phyloP scores from a whole-genome alignment of 306 rosid species.

The Vigna mungo region DNA sequence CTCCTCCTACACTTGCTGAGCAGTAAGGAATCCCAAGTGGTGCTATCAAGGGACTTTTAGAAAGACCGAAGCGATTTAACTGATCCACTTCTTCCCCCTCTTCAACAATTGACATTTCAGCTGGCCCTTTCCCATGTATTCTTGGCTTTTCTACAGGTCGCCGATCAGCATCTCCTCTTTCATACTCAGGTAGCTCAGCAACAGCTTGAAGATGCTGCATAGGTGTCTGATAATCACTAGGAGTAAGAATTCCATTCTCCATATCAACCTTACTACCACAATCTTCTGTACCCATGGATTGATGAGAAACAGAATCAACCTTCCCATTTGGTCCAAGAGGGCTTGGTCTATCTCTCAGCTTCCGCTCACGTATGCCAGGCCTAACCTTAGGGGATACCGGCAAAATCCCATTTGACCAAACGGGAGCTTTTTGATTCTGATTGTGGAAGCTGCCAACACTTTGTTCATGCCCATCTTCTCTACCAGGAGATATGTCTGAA shows the following conservation, averaged over 20 bases:
- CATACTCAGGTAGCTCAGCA: conserved; percentile 80
- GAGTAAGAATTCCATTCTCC: conserved; percentile 75
- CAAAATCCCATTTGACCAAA: conserved; percentile 89
- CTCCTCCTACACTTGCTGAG: conserved; percentile 91
- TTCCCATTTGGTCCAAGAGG: conserved; percentile 98
- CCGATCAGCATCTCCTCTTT: conserved; percentile 57
- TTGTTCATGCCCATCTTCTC: conserved; percentile 84
- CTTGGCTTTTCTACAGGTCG: conserved; percentile 67
- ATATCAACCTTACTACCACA: conserved; percentile 61
- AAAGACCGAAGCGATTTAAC: conserved; percentile 56
- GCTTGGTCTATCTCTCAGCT: conserved; percentile 89
- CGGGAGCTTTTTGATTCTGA: conserved; percentile 68
- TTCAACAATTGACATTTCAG: conserved; percentile 58
- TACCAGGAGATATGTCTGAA: conserved; percentile 64
- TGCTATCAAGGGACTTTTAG: conserved; percentile 75
- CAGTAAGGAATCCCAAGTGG: conserved; percentile 94
- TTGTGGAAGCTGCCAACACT: conserved; percentile 57
- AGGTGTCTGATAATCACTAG: conserved; percentile 89
- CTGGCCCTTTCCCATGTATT: conserved; percentile 61
- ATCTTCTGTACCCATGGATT: conserved; percentile 68
- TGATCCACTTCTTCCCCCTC: conserved; percentile 77
- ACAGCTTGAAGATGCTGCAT: conserved; percentile 77
- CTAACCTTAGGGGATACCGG: conserved; percentile 78
- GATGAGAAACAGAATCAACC: conserved; percentile 64
- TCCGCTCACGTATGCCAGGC: conserved; percentile 74